Evolutionary conservation across 257 asterid species (phyloP), one percentile per base, ranked within the genome.

Genomic region (Fraxinus cuspidata): DNA sequence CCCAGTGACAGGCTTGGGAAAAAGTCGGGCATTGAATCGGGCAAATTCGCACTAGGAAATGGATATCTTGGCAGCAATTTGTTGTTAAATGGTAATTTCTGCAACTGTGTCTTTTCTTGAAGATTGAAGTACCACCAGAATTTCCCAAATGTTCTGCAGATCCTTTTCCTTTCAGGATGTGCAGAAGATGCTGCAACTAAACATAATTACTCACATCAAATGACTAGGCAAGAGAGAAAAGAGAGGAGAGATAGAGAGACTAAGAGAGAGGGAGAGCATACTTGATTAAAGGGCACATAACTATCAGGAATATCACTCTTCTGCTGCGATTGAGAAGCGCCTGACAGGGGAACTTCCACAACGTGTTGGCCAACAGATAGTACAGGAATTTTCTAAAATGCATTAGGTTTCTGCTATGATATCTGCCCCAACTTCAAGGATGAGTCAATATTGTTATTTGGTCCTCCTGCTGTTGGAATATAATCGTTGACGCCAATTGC

Each of bases 1-100:
- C 97, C 95, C 84, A 92, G 85, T 12, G 96, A 92, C 74, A 92
- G 82, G 86, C 86, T 82, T 1, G 97, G 93, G 82, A 91, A 89
- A 63, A 89, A 79, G 74, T 88, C 94, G 19, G 93, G 87, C 47
- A 83, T 79, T 29, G 86, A 77, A 82, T 67, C 77, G 29, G 85
- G 85, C 74, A 87, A 70, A 78, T 83, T 89, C 71, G 79, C 83
- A 72, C 89, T 72, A 2, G 89, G 86, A 73, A 87, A 85, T 29
- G 96, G 82, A 81, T 88, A 89, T 85, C 93, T 89, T 7, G 96
- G 92, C 37, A 93, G 83, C 81, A 90, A 75, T 83, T 82, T 92
- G 35, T 93, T 94, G 51, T 87, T 92, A 65, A 90, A 81, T 40
- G 97, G 93, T 18, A 90, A 79, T 81, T 89, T 90, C 71, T 92